These are phyloP conservation scores for Yamadazyma insecticola DNA, from an alignment of 805 yeast genomes.

Conservation along the genomic window DNA sequence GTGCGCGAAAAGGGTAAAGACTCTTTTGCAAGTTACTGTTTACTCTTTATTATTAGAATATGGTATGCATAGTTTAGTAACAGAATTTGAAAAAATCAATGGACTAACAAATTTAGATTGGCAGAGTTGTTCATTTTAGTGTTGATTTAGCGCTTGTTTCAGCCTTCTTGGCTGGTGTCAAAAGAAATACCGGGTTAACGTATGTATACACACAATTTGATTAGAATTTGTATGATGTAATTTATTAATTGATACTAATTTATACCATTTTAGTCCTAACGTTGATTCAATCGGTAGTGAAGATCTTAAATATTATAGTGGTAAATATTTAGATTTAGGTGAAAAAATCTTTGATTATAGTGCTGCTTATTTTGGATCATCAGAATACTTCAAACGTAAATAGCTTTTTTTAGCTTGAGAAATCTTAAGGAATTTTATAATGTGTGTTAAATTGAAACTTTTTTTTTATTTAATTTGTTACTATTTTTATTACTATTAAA, in stretches of 20 bases:
- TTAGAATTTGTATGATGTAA: neutral
- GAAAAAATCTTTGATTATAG: conserved; percentile 75
- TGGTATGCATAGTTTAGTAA: conserved; percentile 2
- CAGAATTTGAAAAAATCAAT: neutral
- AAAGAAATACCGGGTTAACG: conserved; percentile 65
- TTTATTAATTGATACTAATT: neutral
- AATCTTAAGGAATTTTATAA: neutral
- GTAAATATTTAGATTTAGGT: conserved; percentile 76
- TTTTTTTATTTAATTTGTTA: no score
- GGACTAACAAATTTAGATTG: conserved; percentile 22
- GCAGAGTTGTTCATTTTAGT: conserved; percentile 54
- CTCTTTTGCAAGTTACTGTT: no score
- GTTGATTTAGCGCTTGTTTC: conserved; percentile 60
- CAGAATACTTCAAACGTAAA: conserved; percentile 67
- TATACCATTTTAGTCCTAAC: no score
- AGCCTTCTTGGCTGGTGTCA: conserved; percentile 67
- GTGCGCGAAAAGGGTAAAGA: no score
- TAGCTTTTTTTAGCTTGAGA: conserved; percentile 14
- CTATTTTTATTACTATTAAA: no score
- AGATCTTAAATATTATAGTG: conserved; percentile 47
- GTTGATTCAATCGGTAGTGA: conserved; percentile 39
- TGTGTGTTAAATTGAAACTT: neutral
- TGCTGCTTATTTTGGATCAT: conserved; percentile 63
- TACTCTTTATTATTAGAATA: no score
- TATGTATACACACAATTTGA: no score